Conservation (phyloP, 805 yeast species). For the Zygosaccharomyces kombuchaensis region DNA sequence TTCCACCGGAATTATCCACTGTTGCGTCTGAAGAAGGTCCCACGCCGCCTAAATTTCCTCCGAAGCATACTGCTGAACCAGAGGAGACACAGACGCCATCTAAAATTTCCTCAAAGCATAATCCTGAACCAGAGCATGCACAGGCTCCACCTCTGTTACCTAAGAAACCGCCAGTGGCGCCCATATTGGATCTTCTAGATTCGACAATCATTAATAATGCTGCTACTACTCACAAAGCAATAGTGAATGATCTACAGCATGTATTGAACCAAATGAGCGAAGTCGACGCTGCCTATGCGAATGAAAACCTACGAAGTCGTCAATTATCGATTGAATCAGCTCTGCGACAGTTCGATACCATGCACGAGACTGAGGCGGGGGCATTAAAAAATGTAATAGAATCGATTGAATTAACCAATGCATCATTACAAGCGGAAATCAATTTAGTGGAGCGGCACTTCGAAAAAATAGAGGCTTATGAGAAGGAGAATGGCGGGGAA, state of each 20-base stretch:
- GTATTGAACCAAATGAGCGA: constrained; percentile 12
- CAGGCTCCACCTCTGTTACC: constrained; percentile 33
- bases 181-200: constrained; percentile 12
- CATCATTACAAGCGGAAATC: constrained; percentile 30
- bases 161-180: constrained; percentile 6
- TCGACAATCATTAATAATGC: constrained; percentile 4
- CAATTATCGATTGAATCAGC: constrained; percentile 31
- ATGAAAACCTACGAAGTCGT: constrained; percentile 11
- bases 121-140: constrained; percentile 23
- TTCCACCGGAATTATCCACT: neutral
- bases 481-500: constrained; percentile 20
- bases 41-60: neutral
- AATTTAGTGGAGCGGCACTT: constrained; percentile 31
- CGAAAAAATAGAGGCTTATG: constrained; percentile 28
- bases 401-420: constrained; percentile 30
- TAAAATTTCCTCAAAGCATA: too few relatives aligned
- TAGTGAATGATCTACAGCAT: constrained; percentile 12
- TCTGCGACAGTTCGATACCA: constrained; percentile 35
- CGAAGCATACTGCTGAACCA: too few relatives aligned
- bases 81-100: neutral
- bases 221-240: constrained; percentile 17
- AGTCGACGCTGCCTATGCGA: constrained; percentile 9
- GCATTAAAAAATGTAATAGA: constrained; percentile 26
- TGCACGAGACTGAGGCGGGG: constrained; percentile 35
- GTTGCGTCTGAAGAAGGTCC: neutral